Base-by-base conservation (phyloP, 306 rosid species). In the Cyclanthera cordifolia region DNA sequence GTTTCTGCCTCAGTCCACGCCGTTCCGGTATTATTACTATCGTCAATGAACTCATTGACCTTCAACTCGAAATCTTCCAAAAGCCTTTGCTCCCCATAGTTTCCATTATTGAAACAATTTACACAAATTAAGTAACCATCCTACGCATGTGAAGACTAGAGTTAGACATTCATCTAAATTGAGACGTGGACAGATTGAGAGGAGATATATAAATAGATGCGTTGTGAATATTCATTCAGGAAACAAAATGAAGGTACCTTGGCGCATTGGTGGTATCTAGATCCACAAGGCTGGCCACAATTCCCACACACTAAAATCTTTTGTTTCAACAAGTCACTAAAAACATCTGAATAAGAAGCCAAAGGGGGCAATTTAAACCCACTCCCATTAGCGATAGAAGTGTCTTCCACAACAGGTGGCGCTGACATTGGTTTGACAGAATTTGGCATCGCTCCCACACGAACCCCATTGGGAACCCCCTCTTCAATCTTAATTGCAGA, bases 1-100 rank as follows among this genome's bases (percentile, higher is more conserved):
- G 83, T 93, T 78, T 93, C 99, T 25, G 85, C 85, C 75, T 93
- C 99, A 2, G 90, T 93, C 99, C 99, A 93, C 66, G 71, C 76
- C 72, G 82, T 79, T 73, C 75, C 80, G 1, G 56, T 47, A 69
- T 74, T 76, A 69, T 61, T 45, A 28, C 71, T 68, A 32, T 79
- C 82, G 76, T 76, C 91, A 75, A 47, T 68, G 71, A 72, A 73
- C 80, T 85, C 85, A 1, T 19, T 67, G 28, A 77, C 73, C 76
- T 70, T 78, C 24, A 76, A 75, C 77, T 70, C 78, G 66, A 82
- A 90, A 76, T 87, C 91, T 77, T 84, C 86, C 70, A 73, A 61
- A n/a, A 75, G 74, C 76, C 86, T 82, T 69, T 80, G 79, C 79
- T 90, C 96, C 67, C 96, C 96, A 47, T 68, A 87, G 37, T 79